Percentiles rank a stretch among this genome's conserved stretches.
Conservation (phyloP, 768 basidiomycete species). For the Wakefieldia striispora region DNA sequence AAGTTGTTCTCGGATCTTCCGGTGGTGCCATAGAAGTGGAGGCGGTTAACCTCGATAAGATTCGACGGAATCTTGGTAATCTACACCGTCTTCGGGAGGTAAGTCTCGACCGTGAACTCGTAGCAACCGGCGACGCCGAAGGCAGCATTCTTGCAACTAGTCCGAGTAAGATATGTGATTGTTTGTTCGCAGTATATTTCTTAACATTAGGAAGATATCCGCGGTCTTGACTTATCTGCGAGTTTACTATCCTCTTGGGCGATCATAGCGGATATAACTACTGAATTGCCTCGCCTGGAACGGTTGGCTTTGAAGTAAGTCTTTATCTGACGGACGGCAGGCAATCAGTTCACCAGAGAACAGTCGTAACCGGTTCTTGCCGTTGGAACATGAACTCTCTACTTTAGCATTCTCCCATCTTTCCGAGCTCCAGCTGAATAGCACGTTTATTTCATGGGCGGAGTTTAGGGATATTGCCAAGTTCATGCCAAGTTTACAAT, state of each 20-base stretch:
- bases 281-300: slow-evolving; percentile 59
- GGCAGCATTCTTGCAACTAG: slow-evolving; percentile 57
- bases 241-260: slow-evolving; percentile 76
- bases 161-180: slow-evolving; percentile 52
- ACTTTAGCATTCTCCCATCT: slow-evolving; percentile 48
- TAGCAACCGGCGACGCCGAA: slow-evolving; percentile 49
- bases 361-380: slow-evolving; percentile 68
- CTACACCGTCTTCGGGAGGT: slow-evolving; percentile 71
- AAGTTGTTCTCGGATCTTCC: slow-evolving; percentile 75
- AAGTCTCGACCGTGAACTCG: slow-evolving; percentile 70
- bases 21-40: slow-evolving; percentile 82
- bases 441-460: slow-evolving; percentile 68
- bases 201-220: slow-evolving; percentile 51
- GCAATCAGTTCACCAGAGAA: slow-evolving; percentile 16
- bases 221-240: slow-evolving; percentile 77
- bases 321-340: slow-evolving; percentile 9
- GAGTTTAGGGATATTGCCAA: slow-evolving; percentile 53
- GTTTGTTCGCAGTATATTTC: slow-evolving; percentile 6
- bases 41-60: slow-evolving; percentile 78
- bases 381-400: slow-evolving; percentile 35
- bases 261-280: slow-evolving; percentile 57
- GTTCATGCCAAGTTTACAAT: slow-evolving; percentile 52
- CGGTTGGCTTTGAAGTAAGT: slow-evolving; percentile 79
- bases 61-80: slow-evolving; percentile 65
- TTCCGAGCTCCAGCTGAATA: slow-evolving; percentile 70